phyloP scores from a whole-genome alignment of 495 filamentous ascomycete species.

The Hypoxylon subgilvum region DNA sequence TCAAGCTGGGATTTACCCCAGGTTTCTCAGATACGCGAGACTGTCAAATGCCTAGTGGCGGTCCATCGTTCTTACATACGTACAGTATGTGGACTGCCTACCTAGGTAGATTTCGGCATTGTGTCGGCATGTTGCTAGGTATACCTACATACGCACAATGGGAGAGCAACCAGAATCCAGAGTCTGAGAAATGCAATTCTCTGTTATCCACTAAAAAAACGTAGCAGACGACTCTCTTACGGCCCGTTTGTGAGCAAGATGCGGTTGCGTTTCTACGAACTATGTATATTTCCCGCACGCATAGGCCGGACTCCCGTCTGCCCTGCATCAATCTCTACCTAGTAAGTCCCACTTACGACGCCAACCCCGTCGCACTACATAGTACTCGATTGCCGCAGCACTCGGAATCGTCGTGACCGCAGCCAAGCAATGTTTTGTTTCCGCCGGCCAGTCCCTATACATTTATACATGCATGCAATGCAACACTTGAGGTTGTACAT shows the following conservation, averaged over 20 bases:
- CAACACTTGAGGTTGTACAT: constrained; percentile 17
- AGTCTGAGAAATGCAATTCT: no score
- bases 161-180: background rate
- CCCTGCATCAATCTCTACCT: constrained; percentile 7
- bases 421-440: constrained; percentile 14
- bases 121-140: constrained; percentile 1
- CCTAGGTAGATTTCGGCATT: constrained; percentile 5
- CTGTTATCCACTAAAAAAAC: no score
- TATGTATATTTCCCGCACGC: constrained; percentile 29
- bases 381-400: constrained; percentile 19
- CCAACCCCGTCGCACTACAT: constrained; percentile 29
- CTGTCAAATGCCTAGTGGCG: constrained; percentile 5
- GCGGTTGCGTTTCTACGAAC: constrained; percentile 17
- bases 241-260: constrained; percentile 9
- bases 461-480: constrained; percentile 22
- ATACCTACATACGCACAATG: background rate
- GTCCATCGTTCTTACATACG: constrained; percentile 29
- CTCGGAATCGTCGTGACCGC: constrained; percentile 31
- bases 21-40: constrained; percentile 36
- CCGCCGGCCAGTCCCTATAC: constrained; percentile 25
- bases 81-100: no score
- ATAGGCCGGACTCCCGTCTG: constrained; percentile 9
- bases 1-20: constrained; percentile 26
- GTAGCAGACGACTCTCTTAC: background rate
- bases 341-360: constrained; percentile 27